Conservation (phyloP, 2,329 filamentous ascomycete genomes). For the Aspergillus carbonarius region DNA sequence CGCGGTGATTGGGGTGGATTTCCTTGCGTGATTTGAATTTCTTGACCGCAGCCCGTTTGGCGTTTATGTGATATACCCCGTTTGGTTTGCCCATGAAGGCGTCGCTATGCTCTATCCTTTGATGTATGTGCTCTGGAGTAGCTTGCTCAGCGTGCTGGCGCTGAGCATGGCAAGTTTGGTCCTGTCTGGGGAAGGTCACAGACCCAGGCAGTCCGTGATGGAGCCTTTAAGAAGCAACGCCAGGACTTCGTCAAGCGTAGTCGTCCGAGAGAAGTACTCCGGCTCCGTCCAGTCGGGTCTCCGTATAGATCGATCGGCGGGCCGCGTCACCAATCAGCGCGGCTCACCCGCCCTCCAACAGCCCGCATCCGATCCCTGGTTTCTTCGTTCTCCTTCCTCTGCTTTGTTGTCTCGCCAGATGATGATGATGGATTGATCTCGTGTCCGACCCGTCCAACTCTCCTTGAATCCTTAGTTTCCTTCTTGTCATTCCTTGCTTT, state of each 20-base stretch:
- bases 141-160: too few relatives aligned
- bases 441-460: not conserved
- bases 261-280: too few relatives aligned
- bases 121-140: not conserved
- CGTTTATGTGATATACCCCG: conserved; percentile 44
- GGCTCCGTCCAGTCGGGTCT: too few relatives aligned
- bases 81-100: not conserved
- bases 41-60: conserved; percentile 20
- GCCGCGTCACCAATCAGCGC: not conserved
- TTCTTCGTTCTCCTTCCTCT: not conserved
- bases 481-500: conserved; percentile 5
- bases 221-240: too few relatives aligned
- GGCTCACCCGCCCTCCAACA: too few relatives aligned
- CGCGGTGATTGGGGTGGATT: conserved; percentile 14
- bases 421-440: not conserved
- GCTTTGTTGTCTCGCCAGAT: not conserved
- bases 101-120: not conserved
- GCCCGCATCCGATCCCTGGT: too few relatives aligned
- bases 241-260: too few relatives aligned
- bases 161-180: too few relatives aligned
- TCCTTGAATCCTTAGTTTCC: not conserved
- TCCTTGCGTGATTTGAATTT: not conserved
- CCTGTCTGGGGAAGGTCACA: too few relatives aligned
- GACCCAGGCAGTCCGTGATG: too few relatives aligned
- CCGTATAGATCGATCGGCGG: not conserved